Base-by-base conservation (phyloP, 768 basidiomycete species). In the Tulasnella sp. region DNA sequence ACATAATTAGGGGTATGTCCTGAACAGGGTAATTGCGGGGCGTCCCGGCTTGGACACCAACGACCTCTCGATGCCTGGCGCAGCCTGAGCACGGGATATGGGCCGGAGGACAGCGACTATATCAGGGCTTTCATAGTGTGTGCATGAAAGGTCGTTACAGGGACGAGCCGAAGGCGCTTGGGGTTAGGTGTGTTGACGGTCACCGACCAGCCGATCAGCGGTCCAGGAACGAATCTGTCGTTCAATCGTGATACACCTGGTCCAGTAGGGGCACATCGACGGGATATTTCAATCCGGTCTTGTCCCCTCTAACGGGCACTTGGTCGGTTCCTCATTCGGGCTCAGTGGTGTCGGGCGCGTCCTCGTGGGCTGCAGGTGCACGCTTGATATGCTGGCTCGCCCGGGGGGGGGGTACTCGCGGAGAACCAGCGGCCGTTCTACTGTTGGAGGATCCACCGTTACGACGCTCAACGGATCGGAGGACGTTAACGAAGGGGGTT, bases 21-120 rank as follows among this genome's bases (percentile, higher is more conserved):
- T 58, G 50, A 54, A 77, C 24, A 58, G 75, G 2, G 58, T 60
- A 60, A 60, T 60, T 60, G 58, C 34, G 50, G 6, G 11, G 48
- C 81, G 50, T 48, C 80, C 82, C 78, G 81, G 82, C 31, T 48
- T 77, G 54, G 81, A 82, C 46, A 82, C 81, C 42, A 82, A 73
- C 14, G 81, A 46, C n/a, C 76, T 69, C 44, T 81, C 82, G 20
- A 77, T 64, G n/a, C 73, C 81, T 34, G 42, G 24, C 37, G 81
- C 82, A 20, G 77, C 44, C 69, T 81, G 82, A 18, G 75, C 81
- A 75, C 81, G 82, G 8, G 78, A 75, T 42, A 82, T 75, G 28
- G 81, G 77, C n/a, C 81, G 37, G 37, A 82, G 79, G 31, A 79
- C 50, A 37, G 82, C 80, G 41, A 82, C 77, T 58, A 82, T 60